Base-by-base conservation (phyloP, 1,284 basidiomycete genomes). In the Leccinum pachyderme region DNA sequence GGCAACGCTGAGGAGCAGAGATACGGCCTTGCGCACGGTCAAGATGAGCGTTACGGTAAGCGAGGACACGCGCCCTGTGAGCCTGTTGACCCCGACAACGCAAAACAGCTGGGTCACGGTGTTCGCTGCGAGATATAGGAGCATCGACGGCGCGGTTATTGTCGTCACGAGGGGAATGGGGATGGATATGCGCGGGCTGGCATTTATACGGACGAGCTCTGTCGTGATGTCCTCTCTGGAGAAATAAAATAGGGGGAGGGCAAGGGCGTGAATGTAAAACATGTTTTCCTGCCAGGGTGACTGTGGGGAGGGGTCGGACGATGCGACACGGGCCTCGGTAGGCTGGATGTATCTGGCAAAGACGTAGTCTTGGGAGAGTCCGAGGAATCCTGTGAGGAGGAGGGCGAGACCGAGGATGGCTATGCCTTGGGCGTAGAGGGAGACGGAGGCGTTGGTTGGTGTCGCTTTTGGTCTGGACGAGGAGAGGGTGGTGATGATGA, bases 41-140 rank as follows among this genome's bases (percentile, higher is more conserved):
- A 97, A 79, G 13, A 96, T 81, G 52, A 98, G 84, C 11, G 93
- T 95, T 31, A 97, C 94, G 0, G 86, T 91, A 9, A 96, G 80
- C 7, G 87, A 82, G 46, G 84, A 87, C 4, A 95, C 91, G 43
- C 82, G 79, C 1, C 83, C 81, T 0, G 93, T 95, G 55, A 98
- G 79, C 37, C 91, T 80, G 68, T 98, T 88, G 44, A 97, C 95
- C 37, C 95, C 95, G 2, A 91, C 79, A n/a, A 92, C 87, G 71
- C 95, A 98, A 13, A 96, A 59, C 2, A 95, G 79, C 68, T 96
- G 93, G 0, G 94, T 97, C 33, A 89, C 60, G 4, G 94, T 88
- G 72, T 96, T 97, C 29, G 90, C 71, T 5, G 80, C 66, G 32
- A 98, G 81, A 2, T 87, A 83, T 11, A 87, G 58, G 64, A 87